Percentiles rank a stretch among this genome's conserved stretches.
Evolutionary conservation across 306 rosid genomes (phyloP).

Genomic region (Fragaria nilgerrensis): DNA sequence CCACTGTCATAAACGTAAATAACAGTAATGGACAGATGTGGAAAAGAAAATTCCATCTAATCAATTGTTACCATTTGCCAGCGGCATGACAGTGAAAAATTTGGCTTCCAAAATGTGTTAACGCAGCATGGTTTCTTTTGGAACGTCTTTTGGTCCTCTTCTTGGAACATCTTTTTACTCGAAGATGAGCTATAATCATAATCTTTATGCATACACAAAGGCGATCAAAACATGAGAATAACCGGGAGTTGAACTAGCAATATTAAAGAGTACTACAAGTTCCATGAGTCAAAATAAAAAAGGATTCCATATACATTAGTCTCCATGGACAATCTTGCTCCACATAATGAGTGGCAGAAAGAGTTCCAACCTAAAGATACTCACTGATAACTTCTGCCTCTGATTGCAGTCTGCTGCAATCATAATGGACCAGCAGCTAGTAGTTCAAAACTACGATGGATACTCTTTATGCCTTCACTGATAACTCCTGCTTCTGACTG

Average conservation of each 20-base stretch:
- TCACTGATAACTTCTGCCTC: not conserved
- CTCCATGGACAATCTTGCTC: not conserved
- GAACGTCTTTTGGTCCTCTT: no score
- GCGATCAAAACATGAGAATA: not conserved
- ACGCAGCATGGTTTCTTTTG: no score
- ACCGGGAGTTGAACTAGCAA: not conserved
- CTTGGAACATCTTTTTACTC: no score
- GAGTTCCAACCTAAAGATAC: not conserved
- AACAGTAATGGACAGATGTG: no score
- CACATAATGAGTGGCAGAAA: not conserved
- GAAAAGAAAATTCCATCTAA: no score
- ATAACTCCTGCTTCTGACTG: constrained; percentile 4
- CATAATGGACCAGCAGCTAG: not conserved
- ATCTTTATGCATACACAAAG: not conserved
- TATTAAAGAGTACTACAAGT: not conserved
- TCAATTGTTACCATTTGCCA: no score
- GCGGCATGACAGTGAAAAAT: no score
- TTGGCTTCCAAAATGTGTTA: no score
- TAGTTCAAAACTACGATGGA: not conserved
- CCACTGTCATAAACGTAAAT: no score
- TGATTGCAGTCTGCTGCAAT: not conserved
- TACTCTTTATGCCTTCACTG: not conserved
- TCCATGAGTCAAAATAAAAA: not conserved
- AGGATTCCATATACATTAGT: not conserved
- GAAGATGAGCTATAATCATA: no score